Evolutionary conservation across 2,329 filamentous ascomycete species (phyloP), one percentile per base, ranked within the genome.

Genomic region (Fusarium albidum): DNA sequence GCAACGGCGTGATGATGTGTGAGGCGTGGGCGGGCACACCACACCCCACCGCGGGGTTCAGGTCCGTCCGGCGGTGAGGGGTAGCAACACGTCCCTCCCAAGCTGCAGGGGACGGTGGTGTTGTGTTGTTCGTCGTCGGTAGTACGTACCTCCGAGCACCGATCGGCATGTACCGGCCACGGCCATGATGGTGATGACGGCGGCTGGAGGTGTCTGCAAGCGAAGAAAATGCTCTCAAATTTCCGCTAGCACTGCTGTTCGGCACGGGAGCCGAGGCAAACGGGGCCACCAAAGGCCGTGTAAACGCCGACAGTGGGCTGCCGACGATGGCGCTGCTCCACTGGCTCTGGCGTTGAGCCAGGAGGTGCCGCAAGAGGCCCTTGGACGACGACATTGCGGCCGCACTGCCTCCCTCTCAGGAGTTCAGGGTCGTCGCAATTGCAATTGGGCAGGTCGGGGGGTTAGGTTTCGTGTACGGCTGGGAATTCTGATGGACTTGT

Each of bases 281-380:
- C 11, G 45, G 47, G 15, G 51, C 45, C 14, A 12, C 12, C 34
- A 38, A 5, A 3, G 21, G 49, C 48, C 55, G 61, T 54, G 50
- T 52, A 52, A 60, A 56, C 37, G 63, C 47, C 53, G 57, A 56
- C 55, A 60, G 59, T 42, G 55, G 53, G 52, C 50, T n/a, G n/a
- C n/a, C n/a, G n/a, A n/a, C n/a, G n/a, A n/a, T n/a, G n/a, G n/a
- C 55, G 29, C 48, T 42, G 64, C 62, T 64, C 64, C 64, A 67
- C 64, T 63, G 56, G 37, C 44, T 42, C 45, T 64, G 64, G 39
- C 56, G 44, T 29, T 63, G 64, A 50, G 49, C 56, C 56, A 67
- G 57, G 63, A 67, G 57, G 63, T 68, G 63, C 61, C 63, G 65
- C 56, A 67, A 65, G 58, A 68, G 61, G 65, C 65, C 57, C 56